Evolutionary conservation across 1,139 yeast species (phyloP), one percentile per base, ranked within the genome.

Genomic region (Candida sp.): DNA sequence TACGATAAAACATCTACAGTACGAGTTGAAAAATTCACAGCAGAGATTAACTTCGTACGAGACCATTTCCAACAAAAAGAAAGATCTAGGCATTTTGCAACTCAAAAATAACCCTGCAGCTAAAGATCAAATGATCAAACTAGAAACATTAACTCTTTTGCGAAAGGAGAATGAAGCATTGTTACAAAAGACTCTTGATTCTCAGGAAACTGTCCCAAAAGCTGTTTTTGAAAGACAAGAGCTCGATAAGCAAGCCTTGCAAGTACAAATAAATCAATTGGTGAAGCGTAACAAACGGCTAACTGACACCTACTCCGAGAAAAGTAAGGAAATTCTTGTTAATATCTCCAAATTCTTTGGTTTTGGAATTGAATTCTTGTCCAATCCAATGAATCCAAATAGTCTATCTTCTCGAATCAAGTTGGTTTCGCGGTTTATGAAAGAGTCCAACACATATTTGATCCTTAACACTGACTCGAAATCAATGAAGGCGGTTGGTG

Each of bases 331-430:
- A 56, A 82, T 87, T 43, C 68, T 89, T 30, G 81, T 83, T 32
- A 79, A 85, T 1, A 82, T 89, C 0, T 81, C 84, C 40, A 74
- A 83, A 9, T 72, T 86, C 35, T 72, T 89, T 45, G 97, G 97
- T 0, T 89, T 81, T 62, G 76, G 79, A 32, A 68, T 90, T 23
- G 96, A 87, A 56, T 84, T 88, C 48, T 63, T 83, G 42, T 83
- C 83, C 5, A 70, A 73, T 44, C 78, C 85, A 34, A 75, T 81
- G 23, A 84, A 84, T 47, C 75, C 77, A 1, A 65, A 62, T 46
- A 75, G 72, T 38, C 50, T 71, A 15, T 66, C 75, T 11, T 66
- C 75, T 4, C 60, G 75, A 54, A 79, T 89, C 36, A 83, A 85
- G 50, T 71, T 87, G 42, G 78, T 78, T 4, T 81, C 93, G 2